Percentiles rank a stretch among this genome's conserved stretches.
Evolutionary conservation across 2,329 filamentous ascomycete genomes (phyloP).

Genomic region (Cryphonectria naterciae): DNA sequence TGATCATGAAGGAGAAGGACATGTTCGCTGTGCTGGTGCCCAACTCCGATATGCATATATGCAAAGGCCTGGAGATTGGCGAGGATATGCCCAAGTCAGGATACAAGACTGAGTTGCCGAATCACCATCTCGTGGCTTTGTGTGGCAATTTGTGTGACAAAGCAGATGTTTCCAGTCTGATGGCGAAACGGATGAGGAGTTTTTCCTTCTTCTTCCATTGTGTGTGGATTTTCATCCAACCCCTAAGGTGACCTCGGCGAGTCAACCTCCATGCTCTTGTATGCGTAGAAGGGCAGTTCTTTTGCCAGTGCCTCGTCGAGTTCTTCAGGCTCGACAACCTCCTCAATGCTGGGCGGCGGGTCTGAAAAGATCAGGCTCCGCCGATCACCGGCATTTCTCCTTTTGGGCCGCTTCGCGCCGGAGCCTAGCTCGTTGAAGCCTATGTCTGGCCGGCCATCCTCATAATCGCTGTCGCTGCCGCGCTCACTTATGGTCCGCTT

Average conservation of each 20-base stretch:
- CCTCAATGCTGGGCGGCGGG: conserved; percentile 55
- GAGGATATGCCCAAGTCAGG: neutral
- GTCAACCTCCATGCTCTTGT: conserved; percentile 57
- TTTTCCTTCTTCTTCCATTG: neutral
- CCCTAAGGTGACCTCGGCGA: conserved; percentile 36
- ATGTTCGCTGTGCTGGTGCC: neutral
- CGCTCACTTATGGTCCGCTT: conserved; percentile 58
- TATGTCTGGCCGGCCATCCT: conserved; percentile 44
- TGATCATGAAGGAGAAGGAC: neutral
- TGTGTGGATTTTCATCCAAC: neutral
- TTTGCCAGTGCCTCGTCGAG: conserved; percentile 48
- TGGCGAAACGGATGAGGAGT: neutral
- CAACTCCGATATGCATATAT: neutral
- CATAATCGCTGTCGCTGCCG: conserved; percentile 54
- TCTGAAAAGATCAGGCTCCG: conserved; percentile 55
- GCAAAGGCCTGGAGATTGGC: neutral
- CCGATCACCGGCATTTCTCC: conserved; percentile 49
- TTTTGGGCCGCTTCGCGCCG: conserved; percentile 52
- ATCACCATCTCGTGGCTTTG: neutral
- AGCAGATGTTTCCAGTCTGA: neutral
- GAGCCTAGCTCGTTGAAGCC: conserved; percentile 48
- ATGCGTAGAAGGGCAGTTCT: conserved; percentile 56
- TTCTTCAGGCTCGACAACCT: conserved; percentile 53
- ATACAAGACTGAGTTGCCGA: neutral
- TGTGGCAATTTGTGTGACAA: neutral